A percentile compares a stretch with the other conserved stretches of the same genome.
Conservation (phyloP, 805 yeast species). For the Lachancea fermentati region DNA sequence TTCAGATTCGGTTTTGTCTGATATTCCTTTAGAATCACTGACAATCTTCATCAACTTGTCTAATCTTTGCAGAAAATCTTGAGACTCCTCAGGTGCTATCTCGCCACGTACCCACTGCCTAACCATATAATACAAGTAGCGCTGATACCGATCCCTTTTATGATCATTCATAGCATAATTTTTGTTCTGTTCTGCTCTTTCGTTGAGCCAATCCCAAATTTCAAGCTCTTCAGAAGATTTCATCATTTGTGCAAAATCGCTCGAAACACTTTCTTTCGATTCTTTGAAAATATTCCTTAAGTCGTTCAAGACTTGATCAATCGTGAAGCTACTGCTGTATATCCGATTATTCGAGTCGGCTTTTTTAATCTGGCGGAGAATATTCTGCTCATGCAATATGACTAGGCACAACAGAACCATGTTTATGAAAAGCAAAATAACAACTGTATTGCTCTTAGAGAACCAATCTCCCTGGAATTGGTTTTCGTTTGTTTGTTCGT, state of each 20-base stretch:
- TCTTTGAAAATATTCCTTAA: slow-evolving; percentile 1
- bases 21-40: background rate
- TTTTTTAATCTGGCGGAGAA: slow-evolving; percentile 11
- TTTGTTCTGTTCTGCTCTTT: slow-evolving; percentile 1
- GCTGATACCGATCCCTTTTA: slow-evolving; percentile 6
- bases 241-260: background rate
- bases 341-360: background rate
- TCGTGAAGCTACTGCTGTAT: background rate
- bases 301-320: slow-evolving; percentile 3
- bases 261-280: background rate
- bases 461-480: background rate
- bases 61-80: slow-evolving; percentile 4
- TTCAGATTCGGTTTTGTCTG: background rate
- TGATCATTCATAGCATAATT: background rate
- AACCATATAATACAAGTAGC: slow-evolving; percentile 4
- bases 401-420: slow-evolving; percentile 10
- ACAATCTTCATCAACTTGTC: slow-evolving; percentile 3
- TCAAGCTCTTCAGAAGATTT: background rate
- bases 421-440: slow-evolving; percentile 9
- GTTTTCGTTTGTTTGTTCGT: background rate
- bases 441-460: slow-evolving; percentile 1
- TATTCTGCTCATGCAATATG: slow-evolving; percentile 12
- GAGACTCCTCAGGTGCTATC: slow-evolving; percentile 4
- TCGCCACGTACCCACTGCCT: slow-evolving; percentile 6
- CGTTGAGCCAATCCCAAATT: slow-evolving; percentile 6